Conservation (phyloP, 257 asterid genomes). For the Lycium barbarum region DNA sequence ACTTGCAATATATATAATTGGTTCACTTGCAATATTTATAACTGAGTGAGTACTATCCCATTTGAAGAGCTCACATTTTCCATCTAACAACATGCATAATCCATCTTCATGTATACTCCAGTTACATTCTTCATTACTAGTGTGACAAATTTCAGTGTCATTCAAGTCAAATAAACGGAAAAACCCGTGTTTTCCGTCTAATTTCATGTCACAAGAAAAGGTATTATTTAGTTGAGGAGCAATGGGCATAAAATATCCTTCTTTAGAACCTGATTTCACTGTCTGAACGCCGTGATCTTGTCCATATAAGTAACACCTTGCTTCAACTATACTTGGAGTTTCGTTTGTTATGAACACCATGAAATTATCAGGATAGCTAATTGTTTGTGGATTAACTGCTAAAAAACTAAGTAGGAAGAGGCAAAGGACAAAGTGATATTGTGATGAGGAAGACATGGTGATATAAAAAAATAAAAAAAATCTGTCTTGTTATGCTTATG, state of each 20-base stretch:
- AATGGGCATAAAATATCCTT: not conserved
- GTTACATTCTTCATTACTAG: not conserved
- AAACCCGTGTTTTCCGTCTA: not conserved
- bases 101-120: not conserved
- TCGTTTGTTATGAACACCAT: not conserved
- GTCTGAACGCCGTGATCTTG: not conserved
- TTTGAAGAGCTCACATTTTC: not conserved
- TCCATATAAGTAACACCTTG: not conserved
- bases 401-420: not conserved
- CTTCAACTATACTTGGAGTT: not conserved
- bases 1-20: no score
- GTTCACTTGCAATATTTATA: no score
- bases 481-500: not conserved
- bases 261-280: not conserved
- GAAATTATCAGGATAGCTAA: not conserved
- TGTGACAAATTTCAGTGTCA: not conserved
- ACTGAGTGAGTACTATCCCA: no score
- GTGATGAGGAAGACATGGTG: not conserved
- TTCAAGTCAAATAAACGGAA: not conserved
- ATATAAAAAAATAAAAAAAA: not conserved
- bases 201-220: not conserved
- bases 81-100: not conserved
- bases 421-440: not conserved
- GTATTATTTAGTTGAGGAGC: not conserved
- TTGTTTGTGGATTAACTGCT: not conserved